phyloP scores from a whole-genome alignment of 225 moss, liverwort and hornwort genomes.

The Pleurozium schreberi region DNA sequence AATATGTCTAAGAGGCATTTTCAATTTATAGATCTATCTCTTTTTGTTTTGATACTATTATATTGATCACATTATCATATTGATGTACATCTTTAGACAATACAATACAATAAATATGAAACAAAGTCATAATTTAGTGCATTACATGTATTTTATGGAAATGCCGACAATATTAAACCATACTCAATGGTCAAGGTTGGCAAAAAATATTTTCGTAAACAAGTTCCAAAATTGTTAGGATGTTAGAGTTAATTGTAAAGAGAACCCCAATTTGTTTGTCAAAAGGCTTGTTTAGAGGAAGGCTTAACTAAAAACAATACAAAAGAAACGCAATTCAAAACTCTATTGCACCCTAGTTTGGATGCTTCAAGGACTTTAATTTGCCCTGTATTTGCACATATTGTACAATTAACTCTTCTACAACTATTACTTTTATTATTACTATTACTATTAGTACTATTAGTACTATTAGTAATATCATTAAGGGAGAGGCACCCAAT shows the following conservation, averaged over 20 bases:
- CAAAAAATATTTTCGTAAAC: not conserved
- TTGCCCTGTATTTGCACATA: no score
- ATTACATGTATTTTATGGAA: not conserved
- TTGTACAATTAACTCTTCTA: not conserved
- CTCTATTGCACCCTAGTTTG: rapidly evolving
- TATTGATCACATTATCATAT: not conserved
- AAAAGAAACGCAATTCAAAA: not conserved
- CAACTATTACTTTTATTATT: not conserved
- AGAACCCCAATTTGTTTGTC: not conserved
- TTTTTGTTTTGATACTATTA: not conserved
- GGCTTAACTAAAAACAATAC: not conserved
- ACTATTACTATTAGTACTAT: no score
- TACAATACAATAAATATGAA: not conserved
- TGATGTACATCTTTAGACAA: not conserved
- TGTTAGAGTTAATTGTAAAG: not conserved
- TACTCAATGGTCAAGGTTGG: rapidly evolving
- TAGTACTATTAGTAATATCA: no score
- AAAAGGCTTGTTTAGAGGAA: rapidly evolving
- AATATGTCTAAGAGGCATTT: not conserved
- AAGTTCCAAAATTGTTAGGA: not conserved
- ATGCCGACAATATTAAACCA: rapidly evolving
- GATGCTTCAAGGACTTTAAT: no score
- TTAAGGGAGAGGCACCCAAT: no score
- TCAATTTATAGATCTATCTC: not conserved
- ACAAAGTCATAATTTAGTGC: not conserved